Evolutionary conservation across 352 stramenopile species (phyloP).

Genomic region (Phytophthora brassicae): DNA sequence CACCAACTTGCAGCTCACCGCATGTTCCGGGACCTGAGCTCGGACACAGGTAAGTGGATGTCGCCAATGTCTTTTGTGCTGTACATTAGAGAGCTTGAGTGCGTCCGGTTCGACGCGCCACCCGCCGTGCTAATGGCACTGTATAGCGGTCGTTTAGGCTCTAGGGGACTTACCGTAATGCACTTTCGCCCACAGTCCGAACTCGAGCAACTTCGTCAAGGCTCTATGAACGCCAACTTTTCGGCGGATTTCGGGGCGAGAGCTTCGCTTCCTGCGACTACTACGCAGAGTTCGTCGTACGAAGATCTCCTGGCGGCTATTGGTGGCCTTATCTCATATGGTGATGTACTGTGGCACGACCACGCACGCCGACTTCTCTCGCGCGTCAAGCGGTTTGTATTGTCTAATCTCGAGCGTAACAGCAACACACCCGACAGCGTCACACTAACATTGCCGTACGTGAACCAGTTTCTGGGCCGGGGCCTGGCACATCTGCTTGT

Average conservation of each 20-base stretch:
- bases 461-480: background rate
- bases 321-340: conserved; percentile 5
- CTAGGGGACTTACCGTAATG: background rate
- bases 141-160: conserved; percentile 1
- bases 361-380: background rate
- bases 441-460: background rate
- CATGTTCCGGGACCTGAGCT: background rate
- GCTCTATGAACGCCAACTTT: conserved; percentile 4
- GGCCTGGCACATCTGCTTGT: background rate
- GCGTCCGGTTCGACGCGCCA: background rate
- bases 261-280: background rate
- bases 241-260: background rate
- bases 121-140: conserved; percentile 3
- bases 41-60: conserved; percentile 1
- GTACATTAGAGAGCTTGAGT: background rate
- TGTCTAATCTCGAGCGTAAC: background rate
- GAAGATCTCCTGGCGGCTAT: background rate
- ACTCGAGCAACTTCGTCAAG: background rate
- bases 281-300: background rate
- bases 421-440: background rate
- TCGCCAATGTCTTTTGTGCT: conserved; percentile 11
- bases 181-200: conserved; percentile 8
- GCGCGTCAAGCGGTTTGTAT: background rate
- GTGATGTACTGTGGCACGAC: conserved; percentile 5
- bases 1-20: conserved; percentile 6